Evolutionary conservation across 345 rosid genomes (phyloP), one percentile per base, ranked within the genome.

Genomic region (Anastatica hierochuntica): DNA sequence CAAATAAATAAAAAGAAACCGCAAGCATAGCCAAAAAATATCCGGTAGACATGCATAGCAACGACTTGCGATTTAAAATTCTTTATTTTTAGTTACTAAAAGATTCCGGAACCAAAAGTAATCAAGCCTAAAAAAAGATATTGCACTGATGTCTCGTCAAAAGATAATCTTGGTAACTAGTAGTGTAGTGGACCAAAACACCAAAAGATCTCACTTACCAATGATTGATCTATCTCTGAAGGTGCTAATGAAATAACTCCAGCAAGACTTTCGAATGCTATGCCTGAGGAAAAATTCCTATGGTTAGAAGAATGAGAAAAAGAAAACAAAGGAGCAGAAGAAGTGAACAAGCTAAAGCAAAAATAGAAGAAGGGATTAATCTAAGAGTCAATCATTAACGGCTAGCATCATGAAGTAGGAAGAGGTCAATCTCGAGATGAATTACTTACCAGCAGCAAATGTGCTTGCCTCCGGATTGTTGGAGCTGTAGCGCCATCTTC

Each of bases 401-500:
- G 52, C 44, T 44, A 31, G 49, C 55, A 46, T 45, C 10, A 6
- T 38, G 33, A 36, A 21, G 23, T 58, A 31, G 14, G 30, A 66
- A 27, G 19, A 19, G 20, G 14, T 29, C 20, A 6, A 51, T 53
- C 54, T 31, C 17, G 17, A 6, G 13, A 23, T 39, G 39, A 30
- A 53, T 14, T 8, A 67, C 47, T 72, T 74, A 94, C 99, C 99
- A 26, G 97, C 92, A 61, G 99, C 97, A 68, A 64, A 74, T 38
- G 92, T 77, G 64, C 99, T 88, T 30, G 97, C 82, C 54, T 73
- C 92, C 0, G 95, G 83, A 68, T 79, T 83, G 62, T 69, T 76
- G 29, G 85, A 75, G 78, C 82, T 84, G 67, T 72, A 80, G 24
- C 89, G 85, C 97, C 97, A 88, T 67, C 78, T 78, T 70, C 99